Base-by-base conservation (phyloP, 257 asterid species). In the Ligustrum vulgare region DNA sequence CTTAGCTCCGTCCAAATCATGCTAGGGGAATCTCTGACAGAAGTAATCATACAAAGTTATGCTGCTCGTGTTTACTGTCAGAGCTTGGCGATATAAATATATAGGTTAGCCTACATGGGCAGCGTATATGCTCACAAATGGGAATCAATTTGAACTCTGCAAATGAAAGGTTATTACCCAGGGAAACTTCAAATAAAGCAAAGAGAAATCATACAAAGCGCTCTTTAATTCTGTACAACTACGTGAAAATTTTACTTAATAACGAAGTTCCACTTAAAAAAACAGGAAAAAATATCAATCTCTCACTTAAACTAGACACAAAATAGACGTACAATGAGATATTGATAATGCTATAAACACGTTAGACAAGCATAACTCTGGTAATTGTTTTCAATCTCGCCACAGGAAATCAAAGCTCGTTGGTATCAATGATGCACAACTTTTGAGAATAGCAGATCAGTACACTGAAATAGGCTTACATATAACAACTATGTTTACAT, bases 361-460 rank as follows among this genome's bases (percentile, higher is more conserved):
- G 18, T 71, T 10, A 56, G 65, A 54, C 72, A 43, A 28, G 51
- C 33, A n/a, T 36, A 63, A 73, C 60, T 18, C 70, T 32, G 47
- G 23, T 4, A 62, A 69, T 39, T 65, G 35, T 74, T 22, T 43
- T 23, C 75, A 56, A 28, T 33, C 33, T 56, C 11, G 11, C 69
- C 31, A 60, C 45, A 74, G 58, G 76, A n/a, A 23, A 78, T 35
- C 15, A 22, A 56, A 71, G 72, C 35, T 51, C 75, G 39, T 36
- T 25, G 37, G 72, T 35, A 39, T 43, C 32, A 39, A 71, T 9
- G 67, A 56, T 1, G 79, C 36, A 69, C 72, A 9, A 67, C 58
- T 47, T 32, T 31, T 18, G 65, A 41, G 76, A 74, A 67, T 34
- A 33, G 34, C 77, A 32, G 51, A 75, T 79, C 80, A 63, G 67